Evolutionary conservation across 495 filamentous ascomycete species (phyloP), one percentile per base, ranked within the genome.

Genomic region (Aspergillus steynii): DNA sequence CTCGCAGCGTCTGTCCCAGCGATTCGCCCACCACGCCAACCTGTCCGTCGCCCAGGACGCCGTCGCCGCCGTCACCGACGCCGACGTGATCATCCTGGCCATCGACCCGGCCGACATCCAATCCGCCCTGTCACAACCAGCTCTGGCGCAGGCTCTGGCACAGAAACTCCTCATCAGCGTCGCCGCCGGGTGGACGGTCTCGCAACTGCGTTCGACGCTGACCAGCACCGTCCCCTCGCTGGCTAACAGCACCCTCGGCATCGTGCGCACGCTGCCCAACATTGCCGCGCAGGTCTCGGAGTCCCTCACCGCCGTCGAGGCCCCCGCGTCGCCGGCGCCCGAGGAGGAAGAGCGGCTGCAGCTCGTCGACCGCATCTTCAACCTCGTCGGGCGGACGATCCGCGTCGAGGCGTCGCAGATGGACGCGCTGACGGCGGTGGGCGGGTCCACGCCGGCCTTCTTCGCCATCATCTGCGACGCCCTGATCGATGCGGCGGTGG

Each of bases 401-500:
- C 68, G 69, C 15, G 65, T 81, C 4, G 66, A 68, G 0, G 64
- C 71, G 2, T 55, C 60, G 7, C 57, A 72, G 49, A 80, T 80
- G 70, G 74, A 78, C 60, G 72, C 69, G 3, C 69, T 69, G 0
- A 76, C 77, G 5, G 77, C 75, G 0, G 63, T 80, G 3, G 75
- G 68, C 2, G 77, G 77, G 0, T 79, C 76, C 0, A 76, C 74
- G 0, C 73, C 77, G 12, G 74, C 77, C 3, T 79, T 79, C 56
- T 74, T 79, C n/a, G 77, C 77, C 0, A 64, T 81, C 0, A 74
- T 79, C 28, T 68, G 72, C 31, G 78, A 81, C 56, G 76, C 72
- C 1, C 65, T 80, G 60, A 67, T 77, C 14, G 78, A 81, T 60
- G 78, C 72, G 0, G 76, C 76, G 3, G 77, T 81, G 29, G 77